Evolutionary conservation across 768 basidiomycete genomes (phyloP).

Genomic region (Tricholoma bakamatsutake): DNA sequence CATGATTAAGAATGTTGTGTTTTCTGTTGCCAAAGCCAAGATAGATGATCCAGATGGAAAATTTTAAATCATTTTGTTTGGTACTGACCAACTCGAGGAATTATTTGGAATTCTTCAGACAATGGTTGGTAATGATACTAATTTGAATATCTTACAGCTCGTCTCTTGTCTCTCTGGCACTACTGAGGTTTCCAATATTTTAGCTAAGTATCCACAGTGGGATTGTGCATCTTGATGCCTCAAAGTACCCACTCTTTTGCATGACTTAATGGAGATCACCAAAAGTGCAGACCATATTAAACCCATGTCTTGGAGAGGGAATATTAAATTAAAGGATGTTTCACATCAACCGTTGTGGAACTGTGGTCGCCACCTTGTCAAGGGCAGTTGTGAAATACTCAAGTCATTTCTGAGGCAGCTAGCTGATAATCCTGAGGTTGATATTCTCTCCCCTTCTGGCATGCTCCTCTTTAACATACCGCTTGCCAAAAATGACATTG

Average conservation of each 20-base stretch:
- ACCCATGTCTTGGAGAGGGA: constrained; percentile 27
- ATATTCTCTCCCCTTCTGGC: no score
- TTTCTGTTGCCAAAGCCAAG: constrained; percentile 33
- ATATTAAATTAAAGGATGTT: constrained; percentile 20
- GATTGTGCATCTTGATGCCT: constrained; percentile 27
- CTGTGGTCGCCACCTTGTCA: no score
- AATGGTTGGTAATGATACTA: constrained; percentile 28
- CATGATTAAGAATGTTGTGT: constrained; percentile 34
- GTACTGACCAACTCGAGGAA: constrained; percentile 31
- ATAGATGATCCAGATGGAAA: constrained; percentile 22
- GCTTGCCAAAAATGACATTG: no score
- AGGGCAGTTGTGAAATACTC: no score
- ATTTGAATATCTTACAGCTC: constrained; percentile 22
- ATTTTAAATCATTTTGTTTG: constrained; percentile 31
- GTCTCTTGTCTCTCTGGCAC: constrained; percentile 21
- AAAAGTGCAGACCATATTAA: constrained; percentile 26
- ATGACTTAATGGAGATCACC: constrained; percentile 16
- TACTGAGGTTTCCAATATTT: constrained; percentile 25
- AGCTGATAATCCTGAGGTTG: no score
- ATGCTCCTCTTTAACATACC: no score
- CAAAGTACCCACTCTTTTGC: constrained; percentile 20
- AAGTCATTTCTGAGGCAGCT: no score
- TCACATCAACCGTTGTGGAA: no score
- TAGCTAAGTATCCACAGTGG: constrained; percentile 31
- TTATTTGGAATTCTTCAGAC: constrained; percentile 31